phyloP scores from a whole-genome alignment of 225 moss, liverwort and hornwort genomes.

The Asterella californica region DNA sequence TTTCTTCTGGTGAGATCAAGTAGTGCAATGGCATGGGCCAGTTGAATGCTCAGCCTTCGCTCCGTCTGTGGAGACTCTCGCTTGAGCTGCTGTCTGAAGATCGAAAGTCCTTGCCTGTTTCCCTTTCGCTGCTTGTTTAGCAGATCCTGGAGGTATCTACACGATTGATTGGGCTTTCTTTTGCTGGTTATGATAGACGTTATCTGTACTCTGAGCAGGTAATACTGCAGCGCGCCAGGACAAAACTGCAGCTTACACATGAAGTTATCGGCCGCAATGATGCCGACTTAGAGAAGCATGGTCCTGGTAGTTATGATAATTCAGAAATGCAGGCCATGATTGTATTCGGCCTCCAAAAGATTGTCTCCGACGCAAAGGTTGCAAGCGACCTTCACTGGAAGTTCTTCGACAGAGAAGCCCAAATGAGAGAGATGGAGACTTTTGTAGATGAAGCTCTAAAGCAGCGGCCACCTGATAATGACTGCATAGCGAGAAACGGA shows the following conservation, averaged over 20 bases:
- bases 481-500: background rate
- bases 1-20: background rate
- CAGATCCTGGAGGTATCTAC: no score
- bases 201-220: conserved; percentile 43
- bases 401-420: background rate
- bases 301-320: conserved; percentile 41
- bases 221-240: conserved; percentile 66
- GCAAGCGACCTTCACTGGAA: conserved; percentile 5
- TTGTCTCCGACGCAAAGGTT: conserved; percentile 16
- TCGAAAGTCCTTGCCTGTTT: background rate
- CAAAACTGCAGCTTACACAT: conserved; percentile 72
- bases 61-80: no score
- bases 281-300: conserved; percentile 52
- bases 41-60: background rate
- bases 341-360: conserved; percentile 68
- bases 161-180: background rate
- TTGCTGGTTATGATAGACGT: background rate
- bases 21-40: background rate
- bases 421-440: conserved; percentile 13
- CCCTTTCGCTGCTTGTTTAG: no score
- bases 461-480: conserved; percentile 21
- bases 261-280: conserved; percentile 76
- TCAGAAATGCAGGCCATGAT: conserved; percentile 84
- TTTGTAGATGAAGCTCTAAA: conserved; percentile 33
- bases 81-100: no score